A percentile compares a stretch with the other conserved stretches of the same genome.
Conservation (phyloP, 768 basidiomycete species). For the Tylopilus sp. region DNA sequence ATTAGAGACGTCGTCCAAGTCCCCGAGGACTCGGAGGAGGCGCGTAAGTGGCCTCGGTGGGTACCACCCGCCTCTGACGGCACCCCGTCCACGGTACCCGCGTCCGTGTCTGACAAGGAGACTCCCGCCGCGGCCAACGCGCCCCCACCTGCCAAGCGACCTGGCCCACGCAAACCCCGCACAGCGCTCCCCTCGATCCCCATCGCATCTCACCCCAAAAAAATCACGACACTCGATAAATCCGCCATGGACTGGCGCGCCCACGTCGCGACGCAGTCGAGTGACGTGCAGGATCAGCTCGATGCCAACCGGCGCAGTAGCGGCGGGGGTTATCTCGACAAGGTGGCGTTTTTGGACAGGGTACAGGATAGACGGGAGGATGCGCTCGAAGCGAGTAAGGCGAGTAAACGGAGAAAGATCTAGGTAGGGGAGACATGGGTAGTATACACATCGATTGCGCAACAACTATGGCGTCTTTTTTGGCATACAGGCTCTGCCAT, state of each 20-base stretch:
- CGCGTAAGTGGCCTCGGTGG: no score
- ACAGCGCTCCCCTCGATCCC: conserved; percentile 54
- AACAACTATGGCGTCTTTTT: background rate
- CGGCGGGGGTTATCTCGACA: conserved; percentile 79
- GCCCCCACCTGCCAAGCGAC: conserved; percentile 34
- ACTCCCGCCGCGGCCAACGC: conserved; percentile 32
- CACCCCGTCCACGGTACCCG: no score
- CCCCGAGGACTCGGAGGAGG: conserved; percentile 39
- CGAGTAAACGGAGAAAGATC: conserved; percentile 45
- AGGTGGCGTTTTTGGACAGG: conserved; percentile 76
- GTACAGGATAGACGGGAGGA: conserved; percentile 73
- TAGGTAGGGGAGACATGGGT: conserved; percentile 9
- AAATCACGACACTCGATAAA: conserved; percentile 81
- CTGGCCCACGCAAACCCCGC: conserved; percentile 68
- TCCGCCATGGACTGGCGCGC: conserved; percentile 83
- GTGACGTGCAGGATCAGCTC: conserved; percentile 63
- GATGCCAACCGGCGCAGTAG: conserved; percentile 68
- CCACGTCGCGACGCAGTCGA: conserved; percentile 48
- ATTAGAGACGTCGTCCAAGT: conserved; percentile 73
- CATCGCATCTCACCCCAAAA: conserved; percentile 56
- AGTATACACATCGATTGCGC: conserved; percentile 12
- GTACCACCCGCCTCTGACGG: no score
- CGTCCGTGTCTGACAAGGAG: no score
- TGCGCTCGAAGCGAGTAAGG: conserved; percentile 52
- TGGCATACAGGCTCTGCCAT: conserved; percentile 1